phyloP scores from a whole-genome alignment of 352 stramenopile species.

The Globisporangium sylvaticum region DNA sequence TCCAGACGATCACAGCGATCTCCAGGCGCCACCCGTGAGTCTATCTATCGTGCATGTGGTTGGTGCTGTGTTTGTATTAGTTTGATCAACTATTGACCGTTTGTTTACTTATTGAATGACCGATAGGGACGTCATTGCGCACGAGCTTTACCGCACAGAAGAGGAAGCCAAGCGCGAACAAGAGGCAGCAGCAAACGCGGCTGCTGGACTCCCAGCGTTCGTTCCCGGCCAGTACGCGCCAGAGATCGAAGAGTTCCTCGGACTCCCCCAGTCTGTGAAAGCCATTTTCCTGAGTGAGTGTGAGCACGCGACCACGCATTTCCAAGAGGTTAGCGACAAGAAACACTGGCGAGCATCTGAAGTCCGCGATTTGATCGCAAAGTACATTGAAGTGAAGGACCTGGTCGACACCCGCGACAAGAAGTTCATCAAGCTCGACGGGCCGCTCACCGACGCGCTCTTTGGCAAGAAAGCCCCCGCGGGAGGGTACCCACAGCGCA shows the following conservation, averaged over 20 bases:
- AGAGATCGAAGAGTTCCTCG: constrained; percentile 63
- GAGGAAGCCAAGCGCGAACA: constrained; percentile 51
- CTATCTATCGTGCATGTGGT: not conserved
- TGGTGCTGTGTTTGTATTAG: constrained; percentile 5
- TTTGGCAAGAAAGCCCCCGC: constrained; percentile 63
- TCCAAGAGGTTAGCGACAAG: constrained; percentile 26
- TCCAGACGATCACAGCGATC: constrained; percentile 76
- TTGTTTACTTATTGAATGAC: not conserved
- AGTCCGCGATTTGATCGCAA: constrained; percentile 51
- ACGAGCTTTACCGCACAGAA: constrained; percentile 48
- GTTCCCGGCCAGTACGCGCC: constrained; percentile 58
- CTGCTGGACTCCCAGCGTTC: constrained; percentile 36
- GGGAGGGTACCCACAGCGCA: constrained; percentile 53
- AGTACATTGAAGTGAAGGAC: constrained; percentile 53
- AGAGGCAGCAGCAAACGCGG: constrained; percentile 31
- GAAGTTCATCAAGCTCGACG: constrained; percentile 67
- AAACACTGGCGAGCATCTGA: constrained; percentile 53
- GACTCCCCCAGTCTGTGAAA: constrained; percentile 52
- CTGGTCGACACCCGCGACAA: constrained; percentile 61
- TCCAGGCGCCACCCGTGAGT: constrained; percentile 66
- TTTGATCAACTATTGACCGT: constrained; percentile 1
- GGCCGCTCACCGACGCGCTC: constrained; percentile 59
- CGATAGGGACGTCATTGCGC: constrained; percentile 49
- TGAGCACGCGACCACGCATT: constrained; percentile 18
- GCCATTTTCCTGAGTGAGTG: constrained; percentile 36